Percentiles rank a stretch among this genome's conserved stretches.
These are phyloP conservation scores for Coemansia sp. DNA, from an alignment of 192 early-diverging fungal genomes.

Conservation along the genomic window DNA sequence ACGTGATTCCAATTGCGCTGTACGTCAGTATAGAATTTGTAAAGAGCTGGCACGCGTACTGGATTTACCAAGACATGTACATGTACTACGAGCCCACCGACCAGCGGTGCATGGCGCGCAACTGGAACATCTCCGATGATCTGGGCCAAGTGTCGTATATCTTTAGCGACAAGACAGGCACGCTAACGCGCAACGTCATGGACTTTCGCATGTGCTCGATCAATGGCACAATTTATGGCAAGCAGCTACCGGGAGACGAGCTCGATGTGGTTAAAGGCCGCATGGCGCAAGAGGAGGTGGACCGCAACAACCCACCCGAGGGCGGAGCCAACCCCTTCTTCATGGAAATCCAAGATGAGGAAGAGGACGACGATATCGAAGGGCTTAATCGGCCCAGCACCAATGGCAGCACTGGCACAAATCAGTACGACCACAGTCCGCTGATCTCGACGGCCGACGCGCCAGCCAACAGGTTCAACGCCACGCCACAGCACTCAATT, in stretches of 20 bases:
- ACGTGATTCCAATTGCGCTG: slow-evolving; percentile 93
- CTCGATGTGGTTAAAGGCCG: slow-evolving; percentile 25
- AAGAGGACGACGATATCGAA: slow-evolving; percentile 18
- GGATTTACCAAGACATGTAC: slow-evolving; percentile 84
- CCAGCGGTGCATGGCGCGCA: slow-evolving; percentile 74
- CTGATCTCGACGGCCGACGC: slow-evolving; percentile 43
- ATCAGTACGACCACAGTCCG: slow-evolving; percentile 47
- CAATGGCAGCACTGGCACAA: slow-evolving; percentile 31
- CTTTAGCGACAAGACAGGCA: slow-evolving; percentile 97
- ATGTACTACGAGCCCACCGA: slow-evolving; percentile 83
- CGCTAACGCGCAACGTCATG: slow-evolving; percentile 96
- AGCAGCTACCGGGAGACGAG: slow-evolving; percentile 38
- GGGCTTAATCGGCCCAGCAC: slow-evolving; percentile 20
- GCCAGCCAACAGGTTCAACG: slow-evolving; percentile 3
- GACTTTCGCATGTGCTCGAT: slow-evolving; percentile 90
- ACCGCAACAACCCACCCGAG: slow-evolving; percentile 55
- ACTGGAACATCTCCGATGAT: slow-evolving; percentile 91
- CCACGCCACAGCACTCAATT: neutral
- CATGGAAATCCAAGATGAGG: slow-evolving; percentile 41
- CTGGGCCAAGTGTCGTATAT: slow-evolving; percentile 94
- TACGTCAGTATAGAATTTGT: slow-evolving; percentile 93
- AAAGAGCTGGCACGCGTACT: slow-evolving; percentile 86
- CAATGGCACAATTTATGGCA: slow-evolving; percentile 81
- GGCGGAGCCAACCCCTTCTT: slow-evolving; percentile 43
- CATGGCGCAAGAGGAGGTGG: slow-evolving; percentile 48